Conservation (phyloP, 306 rosid genomes). For the Prosopis cineraria region DNA sequence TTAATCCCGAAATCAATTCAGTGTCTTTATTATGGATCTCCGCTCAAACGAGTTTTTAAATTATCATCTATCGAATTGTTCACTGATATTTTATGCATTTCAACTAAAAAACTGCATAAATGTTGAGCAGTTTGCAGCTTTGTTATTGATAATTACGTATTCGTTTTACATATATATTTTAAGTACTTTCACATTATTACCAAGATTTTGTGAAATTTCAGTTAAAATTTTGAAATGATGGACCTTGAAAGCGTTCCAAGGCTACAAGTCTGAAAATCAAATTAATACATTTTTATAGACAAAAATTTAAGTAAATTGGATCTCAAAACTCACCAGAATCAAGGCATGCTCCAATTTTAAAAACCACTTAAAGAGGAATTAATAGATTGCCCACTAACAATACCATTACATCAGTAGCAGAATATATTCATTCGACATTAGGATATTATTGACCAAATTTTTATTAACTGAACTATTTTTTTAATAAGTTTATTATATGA, state of each 20-base stretch:
- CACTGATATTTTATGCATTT: background rate
- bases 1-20: background rate
- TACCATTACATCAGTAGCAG: too few species aligned
- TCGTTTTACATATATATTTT: background rate
- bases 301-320: too few species aligned
- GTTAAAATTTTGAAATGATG: background rate
- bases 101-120: too few species aligned
- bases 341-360: too few species aligned
- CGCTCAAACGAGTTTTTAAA: background rate
- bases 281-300: background rate
- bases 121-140: background rate
- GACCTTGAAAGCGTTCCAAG: background rate
- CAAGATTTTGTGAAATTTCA: too few species aligned
- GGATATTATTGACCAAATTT: too few species aligned
- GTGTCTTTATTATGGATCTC: background rate
- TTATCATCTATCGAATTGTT: background rate
- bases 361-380: too few species aligned
- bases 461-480: too few species aligned
- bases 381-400: too few species aligned
- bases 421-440: too few species aligned
- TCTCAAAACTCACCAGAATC: too few species aligned
- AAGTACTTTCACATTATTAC: background rate
- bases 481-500: too few species aligned
- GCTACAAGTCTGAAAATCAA: background rate
- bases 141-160: background rate